Percentiles rank a stretch among this genome's conserved stretches.
Evolutionary conservation across 2,329 filamentous ascomycete species (phyloP).

Genomic region (Rosellinia necatrix): DNA sequence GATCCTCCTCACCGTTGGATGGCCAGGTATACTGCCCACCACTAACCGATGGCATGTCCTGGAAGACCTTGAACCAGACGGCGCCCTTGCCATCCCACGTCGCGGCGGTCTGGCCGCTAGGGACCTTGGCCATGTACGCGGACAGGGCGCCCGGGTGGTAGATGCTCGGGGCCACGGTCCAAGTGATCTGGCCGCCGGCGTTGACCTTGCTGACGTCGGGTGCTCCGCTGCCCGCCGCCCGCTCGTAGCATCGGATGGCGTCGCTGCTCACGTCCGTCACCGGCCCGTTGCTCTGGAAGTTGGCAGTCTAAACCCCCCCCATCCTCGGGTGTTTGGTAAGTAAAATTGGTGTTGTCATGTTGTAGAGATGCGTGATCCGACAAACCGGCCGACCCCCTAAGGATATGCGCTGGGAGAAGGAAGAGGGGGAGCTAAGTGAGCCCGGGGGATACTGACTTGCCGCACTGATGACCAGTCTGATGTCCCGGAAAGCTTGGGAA

Average conservation of each 20-base stretch:
- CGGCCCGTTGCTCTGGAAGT: constrained; percentile 49
- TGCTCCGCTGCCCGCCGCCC: constrained; percentile 39
- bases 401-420: constrained; percentile 5
- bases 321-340: neutral
- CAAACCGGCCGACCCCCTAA: too few relatives aligned
- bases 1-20: constrained; percentile 43
- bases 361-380: too few relatives aligned
- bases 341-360: too few relatives aligned
- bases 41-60: constrained; percentile 44
- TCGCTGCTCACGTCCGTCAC: constrained; percentile 47
- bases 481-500: constrained; percentile 39
- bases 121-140: constrained; percentile 49
- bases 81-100: constrained; percentile 45
- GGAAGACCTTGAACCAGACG: constrained; percentile 50
- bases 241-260: constrained; percentile 50
- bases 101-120: constrained; percentile 43
- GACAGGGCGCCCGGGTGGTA: constrained; percentile 47
- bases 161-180: constrained; percentile 46
- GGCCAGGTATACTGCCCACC: constrained; percentile 45
- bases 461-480: constrained; percentile 43
- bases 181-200: constrained; percentile 48
- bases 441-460: constrained; percentile 7
- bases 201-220: constrained; percentile 43
- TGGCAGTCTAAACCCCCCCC: constrained; percentile 43
- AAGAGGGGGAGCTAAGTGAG: neutral